These are phyloP conservation scores for Solanum corneliomulleri DNA, from an alignment of 257 asterid genomes.

Conservation along the genomic window DNA sequence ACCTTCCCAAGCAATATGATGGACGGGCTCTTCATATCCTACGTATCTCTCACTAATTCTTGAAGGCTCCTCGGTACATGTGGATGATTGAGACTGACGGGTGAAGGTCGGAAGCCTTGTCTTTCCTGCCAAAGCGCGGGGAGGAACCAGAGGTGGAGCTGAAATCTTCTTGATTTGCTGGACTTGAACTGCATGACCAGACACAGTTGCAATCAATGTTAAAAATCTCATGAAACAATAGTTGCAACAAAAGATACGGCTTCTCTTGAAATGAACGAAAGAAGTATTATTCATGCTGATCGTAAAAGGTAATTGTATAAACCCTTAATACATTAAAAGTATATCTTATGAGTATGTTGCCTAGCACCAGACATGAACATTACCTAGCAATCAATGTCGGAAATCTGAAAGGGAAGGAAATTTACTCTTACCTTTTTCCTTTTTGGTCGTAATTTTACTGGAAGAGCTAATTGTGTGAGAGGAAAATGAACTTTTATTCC, in stretches of 20 bases:
- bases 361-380: not conserved
- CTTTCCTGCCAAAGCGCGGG: not conserved
- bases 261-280: not conserved
- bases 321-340: not conserved
- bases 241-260: not conserved
- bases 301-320: not conserved
- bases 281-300: not conserved
- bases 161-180: not conserved
- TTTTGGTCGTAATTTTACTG: not conserved
- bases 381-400: not conserved
- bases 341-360: too few relatives aligned
- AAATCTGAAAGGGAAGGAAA: not conserved
- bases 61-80: not conserved
- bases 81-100: not conserved
- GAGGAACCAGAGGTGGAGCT: not conserved
- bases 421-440: not conserved
- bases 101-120: not conserved
- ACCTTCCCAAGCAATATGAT: constrained; percentile 5
- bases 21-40: not conserved
- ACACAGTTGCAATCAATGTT: not conserved
- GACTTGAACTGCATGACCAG: not conserved
- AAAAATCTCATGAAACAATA: not conserved
- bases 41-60: not conserved
- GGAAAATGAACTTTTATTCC: not conserved
- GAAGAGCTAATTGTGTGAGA: not conserved